Evolutionary conservation across 73 alveolate species (phyloP).

Genomic region (Stentor coeruleus): DNA sequence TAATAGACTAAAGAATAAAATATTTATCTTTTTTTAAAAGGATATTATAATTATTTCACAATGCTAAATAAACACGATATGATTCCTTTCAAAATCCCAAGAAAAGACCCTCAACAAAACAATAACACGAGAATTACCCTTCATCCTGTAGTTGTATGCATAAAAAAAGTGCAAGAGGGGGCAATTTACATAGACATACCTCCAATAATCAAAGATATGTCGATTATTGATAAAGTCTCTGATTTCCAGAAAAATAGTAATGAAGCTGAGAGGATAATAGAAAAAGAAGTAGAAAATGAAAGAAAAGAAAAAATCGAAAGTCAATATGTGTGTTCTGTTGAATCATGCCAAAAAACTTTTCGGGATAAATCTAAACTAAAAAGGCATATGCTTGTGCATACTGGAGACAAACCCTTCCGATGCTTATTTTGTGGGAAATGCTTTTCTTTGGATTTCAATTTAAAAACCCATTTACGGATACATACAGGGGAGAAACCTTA

Average conservation of each 20-base stretch:
- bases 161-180: not conserved
- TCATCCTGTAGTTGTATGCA: not conserved
- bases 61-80: no score
- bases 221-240: not conserved
- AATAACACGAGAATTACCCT: not conserved
- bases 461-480: constrained; percentile 76
- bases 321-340: not conserved
- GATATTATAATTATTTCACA: no score
- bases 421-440: constrained; percentile 74
- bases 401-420: constrained; percentile 75
- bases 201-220: not conserved
- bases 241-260: not conserved
- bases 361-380: constrained; percentile 76
- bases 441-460: constrained; percentile 68
- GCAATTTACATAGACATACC: not conserved
- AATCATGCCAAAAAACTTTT: constrained; percentile 47
- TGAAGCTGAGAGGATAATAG: no score
- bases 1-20: not conserved
- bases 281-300: no score
- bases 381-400: constrained; percentile 78
- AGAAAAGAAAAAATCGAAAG: not conserved
- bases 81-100: constrained; percentile 1
- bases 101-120: not conserved
- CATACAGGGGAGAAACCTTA: constrained; percentile 93
- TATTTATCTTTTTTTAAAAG: no score